Percentiles rank a stretch among this genome's conserved stretches.
Conservation (phyloP, 331 rosid species). For the Arachis monticola region DNA sequence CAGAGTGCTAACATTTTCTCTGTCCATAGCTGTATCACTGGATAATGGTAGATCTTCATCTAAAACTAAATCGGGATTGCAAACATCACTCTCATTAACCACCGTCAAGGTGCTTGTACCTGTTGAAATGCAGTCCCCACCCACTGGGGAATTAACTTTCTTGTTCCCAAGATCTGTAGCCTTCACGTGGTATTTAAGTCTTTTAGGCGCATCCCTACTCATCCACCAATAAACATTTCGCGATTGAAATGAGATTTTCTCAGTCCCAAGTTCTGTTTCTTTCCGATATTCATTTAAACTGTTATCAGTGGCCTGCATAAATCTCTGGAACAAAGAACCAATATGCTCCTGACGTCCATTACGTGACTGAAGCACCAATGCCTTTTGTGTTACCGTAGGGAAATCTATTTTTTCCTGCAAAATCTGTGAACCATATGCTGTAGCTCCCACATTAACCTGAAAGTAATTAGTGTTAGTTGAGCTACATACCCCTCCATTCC, state of each 20-base stretch:
- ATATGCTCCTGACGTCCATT: conserved; percentile 39
- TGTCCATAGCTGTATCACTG: conserved; percentile 38
- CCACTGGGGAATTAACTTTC: conserved; percentile 34
- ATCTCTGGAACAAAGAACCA: conserved; percentile 57
- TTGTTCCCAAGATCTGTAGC: conserved; percentile 44
- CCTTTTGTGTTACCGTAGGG: conserved; percentile 55
- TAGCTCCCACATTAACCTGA: conserved; percentile 37
- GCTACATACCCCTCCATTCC: conserved; percentile 38
- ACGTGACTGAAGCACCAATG: conserved; percentile 49
- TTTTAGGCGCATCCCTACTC: conserved; percentile 42
- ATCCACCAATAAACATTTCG: conserved; percentile 56
- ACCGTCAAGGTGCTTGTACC: conserved; percentile 41
- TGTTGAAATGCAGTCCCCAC: conserved; percentile 39
- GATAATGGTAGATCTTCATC: conserved; percentile 35
- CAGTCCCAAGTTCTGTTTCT: conserved; percentile 47
- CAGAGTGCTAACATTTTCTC: conserved; percentile 47
- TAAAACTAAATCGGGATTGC: conserved; percentile 34
- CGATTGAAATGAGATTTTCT: conserved; percentile 49
- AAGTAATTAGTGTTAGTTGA: conserved; percentile 43
- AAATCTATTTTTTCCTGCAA: conserved; percentile 47
- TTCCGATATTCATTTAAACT: conserved; percentile 46
- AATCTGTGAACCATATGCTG: conserved; percentile 39
- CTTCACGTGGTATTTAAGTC: conserved; percentile 35
- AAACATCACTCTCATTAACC: conserved; percentile 38
- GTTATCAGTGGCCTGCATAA: conserved; percentile 33